Percentiles rank a stretch among this genome's conserved stretches.
Evolutionary conservation across 1,284 basidiomycete genomes (phyloP).

Genomic region (Polyporus tsugae): DNA sequence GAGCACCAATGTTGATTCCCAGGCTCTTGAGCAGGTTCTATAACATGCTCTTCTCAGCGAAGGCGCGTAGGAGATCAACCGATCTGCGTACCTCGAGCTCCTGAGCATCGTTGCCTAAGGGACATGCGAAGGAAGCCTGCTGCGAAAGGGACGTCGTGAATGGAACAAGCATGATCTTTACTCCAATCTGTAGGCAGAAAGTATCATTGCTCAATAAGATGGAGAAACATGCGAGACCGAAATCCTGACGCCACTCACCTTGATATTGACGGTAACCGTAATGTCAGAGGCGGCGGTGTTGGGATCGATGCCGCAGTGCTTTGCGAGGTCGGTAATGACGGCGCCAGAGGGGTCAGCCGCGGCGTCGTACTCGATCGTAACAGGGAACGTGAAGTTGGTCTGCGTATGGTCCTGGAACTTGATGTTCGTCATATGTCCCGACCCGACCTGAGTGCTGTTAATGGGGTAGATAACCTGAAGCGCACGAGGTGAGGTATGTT

Average conservation of each 20-base stretch:
- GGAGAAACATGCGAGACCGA: too few relatives aligned
- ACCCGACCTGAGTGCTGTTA: slow-evolving; percentile 73
- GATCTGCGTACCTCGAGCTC: slow-evolving; percentile 47
- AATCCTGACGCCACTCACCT: slow-evolving; percentile 45
- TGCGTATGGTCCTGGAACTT: slow-evolving; percentile 70
- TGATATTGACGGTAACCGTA: slow-evolving; percentile 75
- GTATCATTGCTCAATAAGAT: not conserved
- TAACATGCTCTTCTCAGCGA: not conserved
- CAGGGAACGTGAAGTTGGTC: slow-evolving; percentile 86
- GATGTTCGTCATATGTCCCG: slow-evolving; percentile 67
- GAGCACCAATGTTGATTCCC: slow-evolving; percentile 24
- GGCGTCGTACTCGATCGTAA: slow-evolving; percentile 76
- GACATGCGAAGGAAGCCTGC: slow-evolving; percentile 74
- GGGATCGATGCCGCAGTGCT: slow-evolving; percentile 71
- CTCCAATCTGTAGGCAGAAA: slow-evolving; percentile 55
- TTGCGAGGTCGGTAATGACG: slow-evolving; percentile 72
- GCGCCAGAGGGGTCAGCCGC: slow-evolving; percentile 62
- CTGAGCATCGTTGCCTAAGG: slow-evolving; percentile 47
- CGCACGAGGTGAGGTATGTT: not conserved
- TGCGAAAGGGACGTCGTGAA: slow-evolving; percentile 77
- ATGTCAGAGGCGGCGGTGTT: slow-evolving; percentile 57
- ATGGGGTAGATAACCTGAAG: slow-evolving; percentile 78
- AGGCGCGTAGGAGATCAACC: not conserved
- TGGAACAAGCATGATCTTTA: slow-evolving; percentile 71
- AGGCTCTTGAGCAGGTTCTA: slow-evolving; percentile 28